These are phyloP conservation scores for Cotoneaster glaucophyllus DNA, from an alignment of 306 rosid genomes.

Conservation along the genomic window DNA sequence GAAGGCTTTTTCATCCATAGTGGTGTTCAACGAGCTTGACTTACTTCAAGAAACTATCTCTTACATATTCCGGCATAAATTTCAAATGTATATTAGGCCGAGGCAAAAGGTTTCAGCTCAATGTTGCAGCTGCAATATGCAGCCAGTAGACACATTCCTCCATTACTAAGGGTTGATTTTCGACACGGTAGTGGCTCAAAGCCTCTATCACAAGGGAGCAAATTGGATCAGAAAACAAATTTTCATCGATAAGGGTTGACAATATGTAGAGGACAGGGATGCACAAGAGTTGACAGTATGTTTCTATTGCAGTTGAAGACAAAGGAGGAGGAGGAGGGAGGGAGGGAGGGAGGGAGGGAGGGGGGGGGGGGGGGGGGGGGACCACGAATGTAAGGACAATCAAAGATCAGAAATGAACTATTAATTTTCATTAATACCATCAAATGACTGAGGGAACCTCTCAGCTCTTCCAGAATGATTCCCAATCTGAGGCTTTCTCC, in stretches of 20 bases:
- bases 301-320: background rate
- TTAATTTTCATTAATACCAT: constrained; percentile 36
- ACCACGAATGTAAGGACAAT: background rate
- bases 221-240: background rate
- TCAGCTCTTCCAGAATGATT: constrained; percentile 43
- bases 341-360: too few relatives aligned
- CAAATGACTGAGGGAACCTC: constrained; percentile 60
- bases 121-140: background rate
- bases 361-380: background rate
- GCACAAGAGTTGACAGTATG: background rate
- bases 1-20: background rate
- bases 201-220: background rate
- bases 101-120: background rate
- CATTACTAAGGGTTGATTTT: background rate
- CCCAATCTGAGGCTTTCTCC: constrained; percentile 75
- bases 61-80: background rate
- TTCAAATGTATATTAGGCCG: background rate
- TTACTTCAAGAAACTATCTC: background rate
- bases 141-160: background rate
- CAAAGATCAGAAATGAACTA: constrained; percentile 1
- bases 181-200: background rate
- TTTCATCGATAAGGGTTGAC: background rate
- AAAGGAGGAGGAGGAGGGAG: too few relatives aligned
- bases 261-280: background rate
- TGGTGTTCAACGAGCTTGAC: background rate